phyloP scores from a whole-genome alignment of 805 yeast species.

The Hanseniaspora lindneri region DNA sequence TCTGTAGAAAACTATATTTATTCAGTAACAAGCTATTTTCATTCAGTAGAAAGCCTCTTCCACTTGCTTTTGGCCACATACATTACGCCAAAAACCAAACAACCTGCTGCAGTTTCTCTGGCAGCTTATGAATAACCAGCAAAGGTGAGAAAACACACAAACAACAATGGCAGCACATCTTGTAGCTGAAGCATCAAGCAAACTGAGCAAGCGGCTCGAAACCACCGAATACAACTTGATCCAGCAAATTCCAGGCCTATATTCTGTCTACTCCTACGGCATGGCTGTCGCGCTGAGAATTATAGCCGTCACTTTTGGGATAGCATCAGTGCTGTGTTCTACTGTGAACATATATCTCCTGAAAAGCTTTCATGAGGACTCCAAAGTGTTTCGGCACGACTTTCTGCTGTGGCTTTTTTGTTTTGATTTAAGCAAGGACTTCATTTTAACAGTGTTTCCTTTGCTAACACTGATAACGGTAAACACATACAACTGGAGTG shows the following conservation, averaged over 20 bases:
- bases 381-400: constrained; percentile 55
- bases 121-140: no score
- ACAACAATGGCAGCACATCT: no score
- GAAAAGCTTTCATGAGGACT: constrained; percentile 50
- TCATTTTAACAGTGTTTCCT: constrained; percentile 58
- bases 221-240: constrained; percentile 20
- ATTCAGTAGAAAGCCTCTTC: no score
- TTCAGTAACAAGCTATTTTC: no score
- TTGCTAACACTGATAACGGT: constrained; percentile 38
- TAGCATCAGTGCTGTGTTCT: constrained; percentile 43
- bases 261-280: constrained; percentile 22
- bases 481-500: constrained; percentile 36
- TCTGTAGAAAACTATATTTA: no score
- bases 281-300: constrained; percentile 27
- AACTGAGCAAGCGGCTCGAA: not conserved
- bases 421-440: constrained; percentile 65
- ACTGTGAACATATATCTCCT: constrained; percentile 48
- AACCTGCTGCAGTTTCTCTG: no score
- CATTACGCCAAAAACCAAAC: no score
- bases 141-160: no score
- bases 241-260: constrained; percentile 28
- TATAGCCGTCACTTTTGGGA: constrained; percentile 39
- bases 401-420: constrained; percentile 54
- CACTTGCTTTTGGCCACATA: no score
- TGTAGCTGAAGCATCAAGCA: no score